Conservation (phyloP, 768 basidiomycete genomes). For the Auricularia heimuer region DNA sequence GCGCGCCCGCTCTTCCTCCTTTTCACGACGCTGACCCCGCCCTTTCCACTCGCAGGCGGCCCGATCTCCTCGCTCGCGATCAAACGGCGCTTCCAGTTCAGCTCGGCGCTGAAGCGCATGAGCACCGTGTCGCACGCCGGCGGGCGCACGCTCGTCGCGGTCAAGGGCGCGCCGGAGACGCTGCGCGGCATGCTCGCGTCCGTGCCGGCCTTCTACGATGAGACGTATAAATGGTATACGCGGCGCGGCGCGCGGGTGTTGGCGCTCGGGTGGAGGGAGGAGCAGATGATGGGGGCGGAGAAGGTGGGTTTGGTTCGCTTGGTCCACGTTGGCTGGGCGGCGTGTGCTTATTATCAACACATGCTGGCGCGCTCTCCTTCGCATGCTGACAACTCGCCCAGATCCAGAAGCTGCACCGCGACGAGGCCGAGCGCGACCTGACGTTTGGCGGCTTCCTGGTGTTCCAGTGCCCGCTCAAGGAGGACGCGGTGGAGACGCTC, state of each 20-base stretch:
- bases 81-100: conserved; percentile 93
- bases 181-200: conserved; percentile 74
- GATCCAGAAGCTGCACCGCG: conserved; percentile 84
- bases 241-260: conserved; percentile 88
- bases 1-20: background rate
- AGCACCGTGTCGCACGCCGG: conserved; percentile 69
- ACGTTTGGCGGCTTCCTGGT: conserved; percentile 94
- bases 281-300: conserved; percentile 58
- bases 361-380: too few relatives aligned
- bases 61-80: conserved; percentile 45
- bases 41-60: conserved; percentile 10
- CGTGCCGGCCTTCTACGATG: conserved; percentile 78
- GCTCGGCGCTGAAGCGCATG: conserved; percentile 96
- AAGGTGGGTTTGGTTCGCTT: conserved; percentile 39
- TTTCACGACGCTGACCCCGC: background rate
- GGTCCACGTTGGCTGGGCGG: too few relatives aligned
- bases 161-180: conserved; percentile 97
- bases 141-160: conserved; percentile 54
- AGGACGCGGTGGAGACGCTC: conserved; percentile 81
- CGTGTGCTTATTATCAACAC: too few relatives aligned
- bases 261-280: conserved; percentile 81
- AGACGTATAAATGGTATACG: conserved; percentile 92
- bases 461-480: conserved; percentile 95
- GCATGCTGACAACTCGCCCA: conserved; percentile 19
- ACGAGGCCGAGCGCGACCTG: conserved; percentile 68